phyloP scores from a whole-genome alignment of 306 rosid species.

The Vigna angularis region DNA sequence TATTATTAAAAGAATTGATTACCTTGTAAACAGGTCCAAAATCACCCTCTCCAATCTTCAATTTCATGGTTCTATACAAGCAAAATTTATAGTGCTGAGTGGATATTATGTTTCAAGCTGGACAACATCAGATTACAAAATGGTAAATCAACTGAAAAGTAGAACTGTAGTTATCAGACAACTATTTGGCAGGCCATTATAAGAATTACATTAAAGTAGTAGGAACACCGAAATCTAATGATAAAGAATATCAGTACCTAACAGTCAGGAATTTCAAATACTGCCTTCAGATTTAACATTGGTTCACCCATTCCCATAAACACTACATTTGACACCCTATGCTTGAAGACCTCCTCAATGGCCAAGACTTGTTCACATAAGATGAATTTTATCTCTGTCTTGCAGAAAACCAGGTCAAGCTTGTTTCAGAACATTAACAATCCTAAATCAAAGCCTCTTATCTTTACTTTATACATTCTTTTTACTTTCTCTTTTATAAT shows the following conservation, averaged over 20 bases:
- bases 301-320: conserved; percentile 99
- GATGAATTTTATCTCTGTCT: conserved; percentile 15
- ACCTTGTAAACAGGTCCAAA: no score
- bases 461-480: conserved; percentile 5
- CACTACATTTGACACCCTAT: conserved; percentile 91
- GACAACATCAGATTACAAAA: conserved; percentile 6
- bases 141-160: background rate
- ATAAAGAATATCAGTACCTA: background rate
- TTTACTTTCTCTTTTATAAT: background rate
- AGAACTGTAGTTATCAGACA: background rate
- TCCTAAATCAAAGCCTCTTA: conserved; percentile 16
- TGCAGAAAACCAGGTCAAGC: conserved; percentile 31
- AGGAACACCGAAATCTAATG: background rate
- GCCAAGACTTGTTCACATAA: conserved; percentile 79
- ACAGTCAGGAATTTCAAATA: conserved; percentile 56
- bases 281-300: conserved; percentile 87
- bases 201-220: background rate
- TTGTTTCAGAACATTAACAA: conserved; percentile 29
- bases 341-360: conserved; percentile 85
- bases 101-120: background rate
- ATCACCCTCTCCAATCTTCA: background rate
- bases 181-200: no score
- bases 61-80: conserved; percentile 10
- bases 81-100: background rate
- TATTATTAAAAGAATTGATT: no score